phyloP scores from a whole-genome alignment of 306 rosid genomes.

The Carpinus fangiana region DNA sequence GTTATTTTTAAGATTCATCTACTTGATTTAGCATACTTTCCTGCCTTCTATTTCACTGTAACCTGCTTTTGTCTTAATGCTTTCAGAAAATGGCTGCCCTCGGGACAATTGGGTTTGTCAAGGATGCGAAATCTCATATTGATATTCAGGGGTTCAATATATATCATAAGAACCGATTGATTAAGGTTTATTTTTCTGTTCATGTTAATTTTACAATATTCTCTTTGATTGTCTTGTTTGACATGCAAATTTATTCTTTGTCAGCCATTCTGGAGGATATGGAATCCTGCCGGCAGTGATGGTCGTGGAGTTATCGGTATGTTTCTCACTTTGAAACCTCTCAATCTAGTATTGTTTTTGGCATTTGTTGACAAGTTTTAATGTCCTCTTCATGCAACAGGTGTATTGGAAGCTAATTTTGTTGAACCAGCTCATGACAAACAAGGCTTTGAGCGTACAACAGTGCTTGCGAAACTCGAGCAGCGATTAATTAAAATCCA shows the following conservation, averaged over 20 bases:
- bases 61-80: not conserved
- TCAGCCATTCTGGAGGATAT: constrained; percentile 26
- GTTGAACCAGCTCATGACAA: constrained; percentile 10
- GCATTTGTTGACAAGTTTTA: not conserved
- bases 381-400: constrained; percentile 2
- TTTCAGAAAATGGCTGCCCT: not conserved
- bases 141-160: constrained; percentile 17
- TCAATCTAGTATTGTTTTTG: not conserved
- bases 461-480: constrained; percentile 8
- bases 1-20: not conserved
- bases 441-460: constrained; percentile 21
- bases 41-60: not conserved
- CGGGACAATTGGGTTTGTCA: constrained; percentile 15
- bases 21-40: not conserved
- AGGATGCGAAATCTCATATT: constrained; percentile 21
- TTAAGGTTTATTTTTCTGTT: constrained; percentile 10
- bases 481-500: not conserved
- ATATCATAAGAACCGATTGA: constrained; percentile 20
- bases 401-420: constrained; percentile 17
- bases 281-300: constrained; percentile 24
- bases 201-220: not conserved
- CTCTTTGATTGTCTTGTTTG: not conserved
- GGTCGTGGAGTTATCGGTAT: constrained; percentile 28
- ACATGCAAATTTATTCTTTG: not conserved
- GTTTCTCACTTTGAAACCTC: not conserved